Base-by-base conservation (phyloP, 345 rosid species). In the Rhizophora apiculata region DNA sequence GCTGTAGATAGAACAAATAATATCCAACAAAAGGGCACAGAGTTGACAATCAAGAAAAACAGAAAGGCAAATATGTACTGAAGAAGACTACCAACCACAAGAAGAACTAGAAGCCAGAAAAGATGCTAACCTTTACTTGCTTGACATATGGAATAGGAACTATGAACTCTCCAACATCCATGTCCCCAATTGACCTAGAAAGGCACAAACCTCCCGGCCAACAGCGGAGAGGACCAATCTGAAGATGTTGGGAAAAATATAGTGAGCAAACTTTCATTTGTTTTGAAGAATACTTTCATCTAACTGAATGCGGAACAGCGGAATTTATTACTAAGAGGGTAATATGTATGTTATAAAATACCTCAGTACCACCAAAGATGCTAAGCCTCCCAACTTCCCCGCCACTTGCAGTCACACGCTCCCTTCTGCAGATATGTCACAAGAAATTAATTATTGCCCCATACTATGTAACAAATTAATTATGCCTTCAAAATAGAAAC, bases 121-220 rank as follows among this genome's bases (percentile, higher is more conserved):
- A 49, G 30, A 52, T 46, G 34, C 58, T 63, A 71, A 87, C 98
- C 98, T 90, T 91, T 51, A 93, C 97, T 89, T 93, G 98, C 80
- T 91, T 93, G 34, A 91, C 97, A 78, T 83, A 82, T 5, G 97
- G 97, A 57, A 93, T 82, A 34, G 97, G 98, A 71, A 89, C 98
- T 69, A 91, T 89, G 60, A 85, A 91, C 83, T 93, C 97, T 32
- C 98, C 98, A 16, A 91, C 97, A 82, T 93, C 97, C 87, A 82
- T 85, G 80, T 89, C 97, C 27, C 97, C 98, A 19, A 93, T 93
- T 60, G 98, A 93, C 82, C 98, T 83, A 21, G 97, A 91, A 75
- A 93, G 94, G 77, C 97, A 93, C 64, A 91, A 81, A 56, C 97
- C 97, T 66, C 97, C 98, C 1, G 96, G 97, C 94, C 97, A 93